phyloP scores from a whole-genome alignment of 2,329 filamentous ascomycete species.

The Paramyrothecium roridum region DNA sequence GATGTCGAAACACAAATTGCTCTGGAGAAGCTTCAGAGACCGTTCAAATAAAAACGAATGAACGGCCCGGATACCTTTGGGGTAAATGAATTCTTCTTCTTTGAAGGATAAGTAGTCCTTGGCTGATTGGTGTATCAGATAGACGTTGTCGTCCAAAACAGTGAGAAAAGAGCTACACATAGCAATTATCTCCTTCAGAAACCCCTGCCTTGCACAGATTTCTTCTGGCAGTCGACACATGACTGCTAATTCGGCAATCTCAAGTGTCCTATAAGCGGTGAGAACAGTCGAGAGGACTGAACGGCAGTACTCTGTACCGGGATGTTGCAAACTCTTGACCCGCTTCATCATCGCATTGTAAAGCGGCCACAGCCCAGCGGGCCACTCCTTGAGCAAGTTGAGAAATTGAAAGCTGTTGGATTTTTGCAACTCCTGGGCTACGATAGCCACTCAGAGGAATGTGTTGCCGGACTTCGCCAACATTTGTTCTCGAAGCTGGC shows the following conservation, averaged over 20 bases:
- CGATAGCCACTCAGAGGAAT: constrained; percentile 12
- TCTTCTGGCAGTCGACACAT: constrained; percentile 11
- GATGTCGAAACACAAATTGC: too few relatives aligned
- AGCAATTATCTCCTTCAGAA: too few relatives aligned
- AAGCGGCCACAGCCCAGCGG: neutral
- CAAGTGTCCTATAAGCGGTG: constrained; percentile 27
- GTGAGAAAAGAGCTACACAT: constrained; percentile 31
- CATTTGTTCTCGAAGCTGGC: too few relatives aligned
- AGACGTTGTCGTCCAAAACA: constrained; percentile 20
- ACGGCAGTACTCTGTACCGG: constrained; percentile 23
- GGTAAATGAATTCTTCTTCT: too few relatives aligned
- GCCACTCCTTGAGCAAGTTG: too few relatives aligned
- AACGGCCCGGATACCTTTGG: too few relatives aligned
- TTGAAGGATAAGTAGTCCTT: constrained; percentile 37
- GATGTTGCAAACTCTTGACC: constrained; percentile 7
- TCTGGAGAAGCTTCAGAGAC: too few relatives aligned
- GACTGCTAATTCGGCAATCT: constrained; percentile 23
- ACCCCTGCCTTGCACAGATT: constrained; percentile 6
- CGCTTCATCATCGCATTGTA: neutral
- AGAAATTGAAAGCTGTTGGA: too few relatives aligned
- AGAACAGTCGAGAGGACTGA: constrained; percentile 24
- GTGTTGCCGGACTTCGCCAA: constrained; percentile 6
- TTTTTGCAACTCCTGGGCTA: constrained; percentile 5
- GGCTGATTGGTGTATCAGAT: constrained; percentile 37
- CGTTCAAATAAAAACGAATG: too few relatives aligned